Evolutionary conservation across 495 filamentous ascomycete genomes (phyloP).

Genomic region (Penicillium mononematosum): DNA sequence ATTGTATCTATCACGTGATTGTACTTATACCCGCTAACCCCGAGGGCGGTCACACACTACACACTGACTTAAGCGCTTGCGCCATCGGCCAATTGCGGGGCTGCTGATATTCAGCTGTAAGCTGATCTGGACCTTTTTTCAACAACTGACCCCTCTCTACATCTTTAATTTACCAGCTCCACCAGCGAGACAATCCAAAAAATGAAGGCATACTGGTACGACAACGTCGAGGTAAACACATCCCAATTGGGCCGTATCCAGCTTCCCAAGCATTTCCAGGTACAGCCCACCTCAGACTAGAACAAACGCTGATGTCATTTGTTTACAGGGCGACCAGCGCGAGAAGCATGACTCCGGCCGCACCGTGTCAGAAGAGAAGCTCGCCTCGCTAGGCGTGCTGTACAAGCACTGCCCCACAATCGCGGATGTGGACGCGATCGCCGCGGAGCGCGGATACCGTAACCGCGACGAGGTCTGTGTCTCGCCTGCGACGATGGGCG

Average conservation of each 20-base stretch:
- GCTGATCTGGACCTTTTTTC: neutral
- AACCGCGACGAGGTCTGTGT: slow-evolving; percentile 92
- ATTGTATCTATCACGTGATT: slow-evolving; percentile 24
- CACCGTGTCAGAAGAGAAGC: slow-evolving; percentile 56
- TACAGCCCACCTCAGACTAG: slow-evolving; percentile 13
- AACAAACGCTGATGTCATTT: slow-evolving; percentile 16
- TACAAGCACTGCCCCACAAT: slow-evolving; percentile 68
- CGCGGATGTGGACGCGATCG: slow-evolving; percentile 67
- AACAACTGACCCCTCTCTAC: slow-evolving; percentile 3
- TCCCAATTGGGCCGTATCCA: neutral
- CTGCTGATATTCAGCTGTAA: slow-evolving; percentile 43
- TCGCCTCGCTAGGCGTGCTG: slow-evolving; percentile 72
- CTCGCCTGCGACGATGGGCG: slow-evolving; percentile 85
- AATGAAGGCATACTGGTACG: slow-evolving; percentile 85
- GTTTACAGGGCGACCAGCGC: slow-evolving; percentile 84
- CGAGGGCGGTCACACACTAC: slow-evolving; percentile 26
- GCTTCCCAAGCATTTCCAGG: neutral
- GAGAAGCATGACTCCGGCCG: slow-evolving; percentile 82
- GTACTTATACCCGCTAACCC: slow-evolving; percentile 18
- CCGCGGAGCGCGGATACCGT: slow-evolving; percentile 75
- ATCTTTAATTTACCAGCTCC: neutral
- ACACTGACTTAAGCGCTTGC: slow-evolving; percentile 32
- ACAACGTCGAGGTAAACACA: slow-evolving; percentile 67
- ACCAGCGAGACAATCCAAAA: neutral
- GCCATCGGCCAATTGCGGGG: slow-evolving; percentile 44